Evolutionary conservation across 306 rosid genomes (phyloP).

Genomic region (Glycine latifolia): DNA sequence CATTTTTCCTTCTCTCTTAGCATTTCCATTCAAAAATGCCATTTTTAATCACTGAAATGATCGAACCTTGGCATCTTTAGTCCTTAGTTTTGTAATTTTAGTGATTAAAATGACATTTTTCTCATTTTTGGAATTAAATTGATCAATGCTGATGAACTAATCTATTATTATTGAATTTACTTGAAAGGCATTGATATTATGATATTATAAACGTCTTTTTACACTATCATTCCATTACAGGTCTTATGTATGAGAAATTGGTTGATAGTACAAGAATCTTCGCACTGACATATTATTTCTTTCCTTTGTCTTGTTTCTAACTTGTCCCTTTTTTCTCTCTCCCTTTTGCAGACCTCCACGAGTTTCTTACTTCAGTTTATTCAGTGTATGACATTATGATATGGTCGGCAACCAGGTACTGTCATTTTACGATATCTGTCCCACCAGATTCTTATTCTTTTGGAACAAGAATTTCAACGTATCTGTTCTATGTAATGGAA

Average conservation of each 20-base stretch:
- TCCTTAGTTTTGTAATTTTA: neutral
- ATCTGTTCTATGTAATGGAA: neutral
- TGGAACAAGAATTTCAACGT: neutral
- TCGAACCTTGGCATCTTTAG: no score
- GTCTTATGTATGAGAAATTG: neutral
- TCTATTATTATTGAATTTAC: neutral
- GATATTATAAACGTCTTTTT: neutral
- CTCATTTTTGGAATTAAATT: neutral
- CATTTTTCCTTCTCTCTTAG: neutral
- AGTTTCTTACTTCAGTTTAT: slow-evolving; percentile 88
- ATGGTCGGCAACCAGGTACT: slow-evolving; percentile 98
- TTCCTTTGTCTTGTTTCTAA: slow-evolving; percentile 3
- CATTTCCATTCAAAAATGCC: neutral
- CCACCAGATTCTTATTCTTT: neutral
- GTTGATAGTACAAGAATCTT: neutral
- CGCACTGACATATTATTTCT: neutral
- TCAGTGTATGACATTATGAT: slow-evolving; percentile 91
- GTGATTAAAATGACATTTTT: no score
- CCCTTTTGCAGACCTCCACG: slow-evolving; percentile 81
- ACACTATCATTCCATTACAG: neutral
- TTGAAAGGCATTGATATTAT: neutral
- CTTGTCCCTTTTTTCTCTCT: neutral
- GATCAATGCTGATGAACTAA: neutral
- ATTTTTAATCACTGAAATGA: neutral
- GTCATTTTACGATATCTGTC: slow-evolving; percentile 15